Base-by-base conservation (phyloP, 129 eudicot species). In the Artemisia argyi region DNA sequence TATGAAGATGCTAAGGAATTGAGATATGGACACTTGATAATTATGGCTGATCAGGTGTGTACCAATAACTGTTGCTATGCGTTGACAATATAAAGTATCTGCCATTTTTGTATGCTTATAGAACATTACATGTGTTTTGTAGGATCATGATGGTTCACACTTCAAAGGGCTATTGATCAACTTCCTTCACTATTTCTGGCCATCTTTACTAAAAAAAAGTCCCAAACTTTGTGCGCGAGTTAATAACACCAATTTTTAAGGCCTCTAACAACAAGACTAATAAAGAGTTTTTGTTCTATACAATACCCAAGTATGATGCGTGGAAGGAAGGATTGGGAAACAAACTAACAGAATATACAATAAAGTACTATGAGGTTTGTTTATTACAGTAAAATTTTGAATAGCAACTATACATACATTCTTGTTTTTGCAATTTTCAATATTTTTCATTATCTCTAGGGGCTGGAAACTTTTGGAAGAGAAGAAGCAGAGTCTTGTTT, bases 121-220 rank as follows among this genome's bases (percentile, higher is more conserved):
- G 56, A 53, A 50, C 50, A 47, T 3, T n/a, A 42, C 56, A 15
- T 70, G 64, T 20, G 67, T 75, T 35, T 44, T 75, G 69, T 83
- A 93, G 98, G 98, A 93, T 84, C 97, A 90, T 90, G 97, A 93
- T 77, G 98, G 98, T 44, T 93, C 98, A n/a, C 98, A 87, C 68
- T 87, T 93, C 75, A 93, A 93, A 81, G 98, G 97, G 76, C 85
- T 93, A 7, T 65, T 94, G 52, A 94, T 94, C 53, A 94, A 90
- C 59, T 90, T 94, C 79, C 81, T 94, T 73, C 97, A 94, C 47
- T 65, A 93, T 11, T 94, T 94, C 74, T 94, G 98, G 98, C 98
- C 98, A 22, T 90, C 98, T 48, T 76, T 94, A 79, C 83, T 94
- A 20, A 20, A 20, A 20, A 15, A 94, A 82, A 86, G 72, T 90